A percentile compares a stretch with the other conserved stretches of the same genome.
These are phyloP conservation scores for Pelagomonas calceolata DNA, from an alignment of 108 stramenopile genomes.

Conservation along the genomic window DNA sequence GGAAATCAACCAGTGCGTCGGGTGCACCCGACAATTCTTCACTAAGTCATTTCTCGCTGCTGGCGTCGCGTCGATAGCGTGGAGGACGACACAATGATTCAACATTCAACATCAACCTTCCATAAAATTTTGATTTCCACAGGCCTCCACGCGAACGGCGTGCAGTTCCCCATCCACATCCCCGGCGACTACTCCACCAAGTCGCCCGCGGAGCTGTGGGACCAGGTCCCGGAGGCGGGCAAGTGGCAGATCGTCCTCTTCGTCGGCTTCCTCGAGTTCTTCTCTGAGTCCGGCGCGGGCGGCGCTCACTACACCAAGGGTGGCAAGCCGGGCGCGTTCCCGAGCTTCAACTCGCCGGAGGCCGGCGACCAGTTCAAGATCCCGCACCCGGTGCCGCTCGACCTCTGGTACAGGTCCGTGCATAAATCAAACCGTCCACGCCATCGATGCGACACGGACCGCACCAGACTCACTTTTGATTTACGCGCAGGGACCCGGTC, in stretches of 20 bases:
- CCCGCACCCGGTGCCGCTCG: slow-evolving; percentile 22
- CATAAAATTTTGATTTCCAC: too few species aligned
- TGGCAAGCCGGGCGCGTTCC: slow-evolving; percentile 56
- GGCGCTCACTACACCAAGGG: slow-evolving; percentile 57
- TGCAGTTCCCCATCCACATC: background rate
- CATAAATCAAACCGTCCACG: too few species aligned
- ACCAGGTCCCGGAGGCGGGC: background rate
- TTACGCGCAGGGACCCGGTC: slow-evolving; percentile 17
- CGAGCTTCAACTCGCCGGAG: slow-evolving; percentile 39
- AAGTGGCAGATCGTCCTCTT: background rate
- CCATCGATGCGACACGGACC: too few species aligned
- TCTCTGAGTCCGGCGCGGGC: slow-evolving; percentile 45
- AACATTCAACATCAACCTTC: too few species aligned
- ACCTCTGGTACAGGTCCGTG: too few species aligned
- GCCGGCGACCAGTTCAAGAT: background rate
- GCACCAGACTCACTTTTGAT: too few species aligned
- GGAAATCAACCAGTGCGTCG: too few species aligned
- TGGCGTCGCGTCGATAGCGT: too few species aligned
- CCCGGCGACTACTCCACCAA: background rate
- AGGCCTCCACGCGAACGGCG: background rate
- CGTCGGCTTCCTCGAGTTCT: slow-evolving; percentile 10
- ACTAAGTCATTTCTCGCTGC: too few species aligned
- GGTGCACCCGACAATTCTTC: too few species aligned
- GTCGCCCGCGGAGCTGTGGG: background rate
- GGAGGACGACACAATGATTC: too few species aligned